Conservation (phyloP, 2,329 filamentous ascomycete genomes). For the Ustulina deusta region DNA sequence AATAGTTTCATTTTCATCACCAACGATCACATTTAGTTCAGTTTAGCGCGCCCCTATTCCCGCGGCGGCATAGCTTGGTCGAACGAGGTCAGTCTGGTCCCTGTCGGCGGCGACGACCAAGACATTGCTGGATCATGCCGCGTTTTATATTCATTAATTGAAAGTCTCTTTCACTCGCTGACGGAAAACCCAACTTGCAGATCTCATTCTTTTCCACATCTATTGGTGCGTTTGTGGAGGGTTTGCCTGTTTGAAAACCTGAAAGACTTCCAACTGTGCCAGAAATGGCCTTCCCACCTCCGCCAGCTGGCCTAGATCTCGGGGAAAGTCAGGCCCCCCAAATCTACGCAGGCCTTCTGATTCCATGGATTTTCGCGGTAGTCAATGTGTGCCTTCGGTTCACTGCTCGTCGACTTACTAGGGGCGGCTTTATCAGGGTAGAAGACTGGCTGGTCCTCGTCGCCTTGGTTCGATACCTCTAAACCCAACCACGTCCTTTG, state of each 20-base stretch:
- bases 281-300: background rate
- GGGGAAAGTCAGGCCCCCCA: background rate
- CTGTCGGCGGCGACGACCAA: too few relatives aligned
- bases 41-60: background rate
- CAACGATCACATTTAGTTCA: background rate
- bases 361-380: background rate
- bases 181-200: too few relatives aligned
- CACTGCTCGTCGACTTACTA: background rate
- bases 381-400: background rate
- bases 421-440: background rate
- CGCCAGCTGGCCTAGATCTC: background rate
- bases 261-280: background rate
- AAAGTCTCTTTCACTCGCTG: too few relatives aligned
- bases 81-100: too few relatives aligned
- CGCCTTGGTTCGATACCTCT: background rate
- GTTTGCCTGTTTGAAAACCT: background rate
- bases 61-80: background rate
- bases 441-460: background rate
- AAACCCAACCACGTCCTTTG: background rate
- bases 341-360: constrained; percentile 1
- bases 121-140: background rate
- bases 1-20: too few relatives aligned
- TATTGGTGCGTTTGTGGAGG: background rate
- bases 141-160: too few relatives aligned
- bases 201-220: too few relatives aligned